phyloP scores from a whole-genome alignment of 2,329 filamentous ascomycete genomes.

The Penicillium italicum region DNA sequence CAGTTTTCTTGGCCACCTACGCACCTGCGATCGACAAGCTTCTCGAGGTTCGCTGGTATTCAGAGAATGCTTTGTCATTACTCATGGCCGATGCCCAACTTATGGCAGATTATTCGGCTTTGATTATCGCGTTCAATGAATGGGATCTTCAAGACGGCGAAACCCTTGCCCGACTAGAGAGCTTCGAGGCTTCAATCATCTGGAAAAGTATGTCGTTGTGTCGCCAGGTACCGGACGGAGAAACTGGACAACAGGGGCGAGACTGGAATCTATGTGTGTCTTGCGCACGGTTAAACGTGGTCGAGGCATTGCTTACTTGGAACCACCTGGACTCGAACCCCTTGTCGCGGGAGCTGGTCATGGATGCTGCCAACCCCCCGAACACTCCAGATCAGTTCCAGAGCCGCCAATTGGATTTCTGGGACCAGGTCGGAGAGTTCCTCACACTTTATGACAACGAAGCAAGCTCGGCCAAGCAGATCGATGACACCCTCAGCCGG shows the following conservation, averaged over 20 bases:
- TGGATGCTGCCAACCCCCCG: slow-evolving; percentile 35
- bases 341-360: slow-evolving; percentile 43
- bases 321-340: slow-evolving; percentile 57
- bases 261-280: slow-evolving; percentile 62
- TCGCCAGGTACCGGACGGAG: slow-evolving; percentile 40
- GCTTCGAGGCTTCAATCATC: slow-evolving; percentile 57
- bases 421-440: slow-evolving; percentile 73
- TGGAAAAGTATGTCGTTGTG: slow-evolving; percentile 58
- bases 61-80: slow-evolving; percentile 50
- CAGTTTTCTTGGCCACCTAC: slow-evolving; percentile 72
- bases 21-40: slow-evolving; percentile 69
- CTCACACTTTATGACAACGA: slow-evolving; percentile 62
- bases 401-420: slow-evolving; percentile 71
- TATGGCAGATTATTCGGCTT: slow-evolving; percentile 64
- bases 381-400: slow-evolving; percentile 51
- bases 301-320: slow-evolving; percentile 74
- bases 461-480: slow-evolving; percentile 50
- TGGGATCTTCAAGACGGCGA: slow-evolving; percentile 38
- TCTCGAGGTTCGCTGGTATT: slow-evolving; percentile 82
- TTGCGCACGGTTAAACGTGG: slow-evolving; percentile 66
- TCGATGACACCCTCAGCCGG: slow-evolving; percentile 62
- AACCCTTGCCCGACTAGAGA: slow-evolving; percentile 42
- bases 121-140: slow-evolving; percentile 52
- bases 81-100: slow-evolving; percentile 56
- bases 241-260: slow-evolving; percentile 35